These are phyloP conservation scores for Neofusicoccum sp. DNA, from an alignment of 2,329 filamentous ascomycete genomes.

Conservation along the genomic window DNA sequence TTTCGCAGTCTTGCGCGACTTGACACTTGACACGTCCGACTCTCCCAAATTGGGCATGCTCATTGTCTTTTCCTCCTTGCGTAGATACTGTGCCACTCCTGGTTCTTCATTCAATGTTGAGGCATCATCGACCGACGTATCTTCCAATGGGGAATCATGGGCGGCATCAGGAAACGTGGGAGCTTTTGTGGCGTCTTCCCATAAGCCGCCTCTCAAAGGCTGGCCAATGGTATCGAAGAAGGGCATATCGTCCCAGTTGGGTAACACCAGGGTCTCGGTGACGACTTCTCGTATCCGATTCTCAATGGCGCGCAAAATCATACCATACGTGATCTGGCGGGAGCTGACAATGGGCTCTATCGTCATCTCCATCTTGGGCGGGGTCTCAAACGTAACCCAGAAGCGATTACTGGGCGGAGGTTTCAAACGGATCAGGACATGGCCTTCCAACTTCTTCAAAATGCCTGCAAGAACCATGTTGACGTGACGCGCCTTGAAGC, in stretches of 20 bases:
- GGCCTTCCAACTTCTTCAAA: conserved; percentile 82
- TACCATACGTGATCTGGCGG: conserved; percentile 90
- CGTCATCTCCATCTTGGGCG: conserved; percentile 91
- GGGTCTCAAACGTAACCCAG: conserved; percentile 95
- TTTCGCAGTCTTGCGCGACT: conserved; percentile 29
- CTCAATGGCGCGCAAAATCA: conserved; percentile 92
- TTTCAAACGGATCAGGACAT: conserved; percentile 84
- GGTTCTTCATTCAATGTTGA: background rate
- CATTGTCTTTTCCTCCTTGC: conserved; percentile 25
- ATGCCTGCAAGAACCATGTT: conserved; percentile 86
- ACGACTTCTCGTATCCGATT: conserved; percentile 93
- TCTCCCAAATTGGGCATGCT: conserved; percentile 27
- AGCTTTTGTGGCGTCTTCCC: conserved; percentile 43
- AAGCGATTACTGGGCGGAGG: conserved; percentile 91
- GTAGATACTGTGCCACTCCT: background rate
- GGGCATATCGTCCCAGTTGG: conserved; percentile 95
- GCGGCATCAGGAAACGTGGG: conserved; percentile 30
- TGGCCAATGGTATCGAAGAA: conserved; percentile 83
- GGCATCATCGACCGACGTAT: background rate
- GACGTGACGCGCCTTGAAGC: conserved; percentile 89
- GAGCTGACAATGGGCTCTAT: conserved; percentile 95
- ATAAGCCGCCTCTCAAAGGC: conserved; percentile 83
- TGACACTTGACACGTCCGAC: conserved; percentile 23
- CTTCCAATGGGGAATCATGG: conserved; percentile 30
- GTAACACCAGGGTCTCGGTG: conserved; percentile 85